Percentiles rank a stretch among this genome's conserved stretches.
Conservation (phyloP, 2,329 filamentous ascomycete genomes). For the Colletotrichum coccodes region DNA sequence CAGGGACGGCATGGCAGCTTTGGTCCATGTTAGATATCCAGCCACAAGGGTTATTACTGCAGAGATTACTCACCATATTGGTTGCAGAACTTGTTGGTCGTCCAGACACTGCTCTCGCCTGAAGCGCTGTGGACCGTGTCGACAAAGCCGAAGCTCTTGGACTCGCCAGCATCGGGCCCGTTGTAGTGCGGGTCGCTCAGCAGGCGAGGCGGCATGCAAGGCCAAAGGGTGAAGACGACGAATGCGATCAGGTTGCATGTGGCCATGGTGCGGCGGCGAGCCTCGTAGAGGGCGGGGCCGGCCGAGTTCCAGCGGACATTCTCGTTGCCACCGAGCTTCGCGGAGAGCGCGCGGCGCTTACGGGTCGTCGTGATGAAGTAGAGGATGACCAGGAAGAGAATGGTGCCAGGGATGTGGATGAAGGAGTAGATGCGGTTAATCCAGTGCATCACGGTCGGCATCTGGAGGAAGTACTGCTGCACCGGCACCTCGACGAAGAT, state of each 20-base stretch:
- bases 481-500: constrained; percentile 74
- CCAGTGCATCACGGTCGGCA: constrained; percentile 69
- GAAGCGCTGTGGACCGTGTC: constrained; percentile 59
- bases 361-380: constrained; percentile 77
- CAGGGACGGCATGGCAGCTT: constrained; percentile 78
- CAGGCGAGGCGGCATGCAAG: constrained; percentile 65
- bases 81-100: constrained; percentile 78
- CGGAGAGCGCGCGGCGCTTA: constrained; percentile 51
- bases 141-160: constrained; percentile 64
- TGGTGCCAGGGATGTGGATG: constrained; percentile 82
- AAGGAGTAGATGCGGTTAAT: constrained; percentile 81
- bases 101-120: constrained; percentile 58
- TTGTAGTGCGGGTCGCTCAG: constrained; percentile 64
- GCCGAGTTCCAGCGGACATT: constrained; percentile 40
- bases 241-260: constrained; percentile 64
- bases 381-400: constrained; percentile 71
- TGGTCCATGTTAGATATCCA: constrained; percentile 14
- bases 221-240: constrained; percentile 61
- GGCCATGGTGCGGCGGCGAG: constrained; percentile 66
- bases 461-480: constrained; percentile 62
- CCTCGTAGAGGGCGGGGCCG: constrained; percentile 62
- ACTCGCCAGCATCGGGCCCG: constrained; percentile 65
- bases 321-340: constrained; percentile 39
- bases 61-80: constrained; percentile 69
- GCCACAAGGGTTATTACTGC: neutral